Base-by-base conservation (phyloP, 2,329 filamentous ascomycete genomes). In the Pestalotiopsis sp. region DNA sequence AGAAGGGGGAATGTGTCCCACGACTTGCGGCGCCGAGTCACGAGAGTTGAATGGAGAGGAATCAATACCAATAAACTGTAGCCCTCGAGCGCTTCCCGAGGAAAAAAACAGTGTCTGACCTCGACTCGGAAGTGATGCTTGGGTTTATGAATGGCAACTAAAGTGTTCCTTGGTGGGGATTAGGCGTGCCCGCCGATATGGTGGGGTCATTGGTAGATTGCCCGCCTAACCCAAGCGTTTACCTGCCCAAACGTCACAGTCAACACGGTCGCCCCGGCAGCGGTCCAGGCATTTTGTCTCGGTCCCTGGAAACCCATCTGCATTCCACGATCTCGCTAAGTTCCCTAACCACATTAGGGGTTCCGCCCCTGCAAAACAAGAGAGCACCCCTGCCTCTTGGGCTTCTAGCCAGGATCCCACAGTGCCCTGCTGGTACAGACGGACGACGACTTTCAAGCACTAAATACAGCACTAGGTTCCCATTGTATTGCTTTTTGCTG, bases 221-320 rank as follows among this genome's bases (percentile, higher is more conserved):
- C 27, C 23, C 20, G 20, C 45, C 45, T 20, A 52, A 52, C 45
- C 45, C 45, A 52, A 52, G 45, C 45, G 20, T 52, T 52, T 59
- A 68, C 67, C 65, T 71, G 71, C 70, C 67, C 55, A 60, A 36
- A 66, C 65, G 65, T 65, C 67, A 69, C 71, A 74, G 74, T 76
- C 75, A 77, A 76, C 74, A 77, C 59, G 64, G 74, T 78, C 74
- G 73, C 75, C 75, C 75, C 72, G 70, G 75, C 75, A 76, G 76
- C 76, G 70, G 70, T 70, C 71, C 36, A 64, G n/a, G 25, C n/a
- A 4, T 39, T 67, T 68, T 66, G 62, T 49, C 66, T 57, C 38
- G 12, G 17, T 36, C 57, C 67, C 66, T 55, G 20, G 62, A 12
- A 45, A n/a, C 23, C 14, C 41, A 55, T 27, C 39, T 38, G 13